A percentile compares a stretch with the other conserved stretches of the same genome.
phyloP scores from a whole-genome alignment of 1,284 basidiomycete species.

The Trichosporon sp. region DNA sequence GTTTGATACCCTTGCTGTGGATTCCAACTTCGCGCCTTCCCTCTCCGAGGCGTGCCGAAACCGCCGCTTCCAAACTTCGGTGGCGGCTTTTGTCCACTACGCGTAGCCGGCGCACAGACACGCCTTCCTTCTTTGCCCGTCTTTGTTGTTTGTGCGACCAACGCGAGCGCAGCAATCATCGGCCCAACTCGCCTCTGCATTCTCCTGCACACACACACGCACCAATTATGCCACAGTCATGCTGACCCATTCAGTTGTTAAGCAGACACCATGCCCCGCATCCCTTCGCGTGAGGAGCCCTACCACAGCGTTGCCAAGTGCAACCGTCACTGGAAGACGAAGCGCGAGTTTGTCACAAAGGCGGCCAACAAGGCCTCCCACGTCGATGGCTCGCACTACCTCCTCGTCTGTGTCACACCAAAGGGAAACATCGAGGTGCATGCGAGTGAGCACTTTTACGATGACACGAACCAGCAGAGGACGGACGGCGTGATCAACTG shows the following conservation, averaged over 20 bases:
- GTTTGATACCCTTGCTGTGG: background rate
- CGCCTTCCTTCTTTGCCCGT: background rate
- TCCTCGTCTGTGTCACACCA: slow-evolving; percentile 53
- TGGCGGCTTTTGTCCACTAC: slow-evolving; percentile 3
- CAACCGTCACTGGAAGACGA: slow-evolving; percentile 54
- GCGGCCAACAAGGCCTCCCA: slow-evolving; percentile 50
- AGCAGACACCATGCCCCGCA: slow-evolving; percentile 49
- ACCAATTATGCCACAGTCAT: too few species aligned
- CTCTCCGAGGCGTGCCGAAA: background rate
- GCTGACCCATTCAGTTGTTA: background rate
- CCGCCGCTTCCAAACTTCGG: background rate
- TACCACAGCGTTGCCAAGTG: slow-evolving; percentile 52
- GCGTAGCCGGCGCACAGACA: slow-evolving; percentile 2
- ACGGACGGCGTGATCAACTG: slow-evolving; percentile 33
- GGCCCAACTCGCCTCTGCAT: too few species aligned
- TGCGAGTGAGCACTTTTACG: slow-evolving; percentile 47
- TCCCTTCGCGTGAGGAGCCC: slow-evolving; percentile 53
- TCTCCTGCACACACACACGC: background rate
- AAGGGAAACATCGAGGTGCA: slow-evolving; percentile 54
- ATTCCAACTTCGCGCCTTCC: background rate
- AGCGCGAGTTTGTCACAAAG: slow-evolving; percentile 53
- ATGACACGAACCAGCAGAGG: slow-evolving; percentile 31
- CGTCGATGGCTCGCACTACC: slow-evolving; percentile 55
- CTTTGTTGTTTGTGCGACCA: background rate
- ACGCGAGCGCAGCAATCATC: background rate